These are phyloP conservation scores for Neospermospora avenae DNA, from an alignment of 2,329 filamentous ascomycete genomes.

Conservation along the genomic window DNA sequence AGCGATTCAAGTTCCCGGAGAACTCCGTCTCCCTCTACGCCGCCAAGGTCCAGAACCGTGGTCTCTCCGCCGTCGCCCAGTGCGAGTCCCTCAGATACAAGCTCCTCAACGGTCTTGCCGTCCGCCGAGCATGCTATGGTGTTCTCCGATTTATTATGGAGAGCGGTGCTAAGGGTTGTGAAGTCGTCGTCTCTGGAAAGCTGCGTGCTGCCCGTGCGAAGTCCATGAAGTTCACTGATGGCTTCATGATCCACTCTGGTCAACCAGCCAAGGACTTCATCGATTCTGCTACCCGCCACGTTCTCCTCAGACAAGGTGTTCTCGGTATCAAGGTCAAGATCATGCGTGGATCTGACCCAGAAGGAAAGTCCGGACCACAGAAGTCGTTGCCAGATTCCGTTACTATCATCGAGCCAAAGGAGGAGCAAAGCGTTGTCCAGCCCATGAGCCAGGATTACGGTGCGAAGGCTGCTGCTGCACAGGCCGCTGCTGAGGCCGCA, in stretches of 20 bases:
- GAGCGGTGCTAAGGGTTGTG: slow-evolving; percentile 98
- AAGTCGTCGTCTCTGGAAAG: slow-evolving; percentile 99
- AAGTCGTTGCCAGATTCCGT: slow-evolving; percentile 98
- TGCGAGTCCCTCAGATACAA: slow-evolving; percentile 99
- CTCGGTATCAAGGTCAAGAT: slow-evolving; percentile 99
- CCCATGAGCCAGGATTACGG: slow-evolving; percentile 98
- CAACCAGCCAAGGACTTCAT: slow-evolving; percentile 99
- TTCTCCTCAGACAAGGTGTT: slow-evolving; percentile 99
- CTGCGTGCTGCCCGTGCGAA: slow-evolving; percentile 98
- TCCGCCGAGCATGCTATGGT: slow-evolving; percentile 99
- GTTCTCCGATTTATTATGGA: slow-evolving; percentile 99
- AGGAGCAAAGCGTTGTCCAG: slow-evolving; percentile 92
- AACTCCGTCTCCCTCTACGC: slow-evolving; percentile 99
- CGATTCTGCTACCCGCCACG: slow-evolving; percentile 96
- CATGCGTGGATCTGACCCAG: slow-evolving; percentile 98
- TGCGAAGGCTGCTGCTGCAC: slow-evolving; percentile 75
- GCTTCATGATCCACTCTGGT: slow-evolving; percentile 99
- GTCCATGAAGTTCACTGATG: slow-evolving; percentile 99
- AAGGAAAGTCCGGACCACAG: slow-evolving; percentile 97
- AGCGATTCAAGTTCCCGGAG: slow-evolving; percentile 99
- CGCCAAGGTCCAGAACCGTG: slow-evolving; percentile 99
- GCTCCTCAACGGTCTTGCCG: slow-evolving; percentile 98
- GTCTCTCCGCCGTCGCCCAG: slow-evolving; percentile 98
- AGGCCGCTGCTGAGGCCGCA: slow-evolving; percentile 62
- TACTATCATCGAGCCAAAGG: slow-evolving; percentile 99